Evolutionary conservation across 2,329 filamentous ascomycete species (phyloP), one percentile per base, ranked within the genome.

Genomic region (Fusarium concolor): DNA sequence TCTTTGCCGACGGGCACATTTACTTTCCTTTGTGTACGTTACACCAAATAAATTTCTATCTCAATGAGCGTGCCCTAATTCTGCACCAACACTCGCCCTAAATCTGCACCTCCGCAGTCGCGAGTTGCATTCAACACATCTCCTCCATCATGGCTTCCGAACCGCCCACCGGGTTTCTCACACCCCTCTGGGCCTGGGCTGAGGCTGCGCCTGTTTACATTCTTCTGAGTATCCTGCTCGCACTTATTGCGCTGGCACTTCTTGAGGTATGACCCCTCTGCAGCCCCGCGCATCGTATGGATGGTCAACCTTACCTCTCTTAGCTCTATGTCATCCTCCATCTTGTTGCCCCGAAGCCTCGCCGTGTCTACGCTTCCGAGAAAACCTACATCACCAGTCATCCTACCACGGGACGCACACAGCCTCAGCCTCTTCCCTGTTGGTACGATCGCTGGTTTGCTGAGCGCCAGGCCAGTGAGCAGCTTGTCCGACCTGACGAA

Each of bases 341-440:
- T 76, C 78, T 93, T 61, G 84, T 96, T 76, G 94, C 94, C 10
- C 94, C 94, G 17, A 88, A 89, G 50, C 96, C 96, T 11, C 92
- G 96, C 57, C 81, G 85, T 24, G 87, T 92, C 3, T 84, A 89
- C 33, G 84, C 87, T 6, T 93, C 92, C 31, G 96, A 99, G 78
- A 97, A 96, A 82, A 89, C 86, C 37, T 99, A 95, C 83, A 86
- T 89, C 47, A 96, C 93, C 6, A 90, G 93, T 39, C 83, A 88
- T 37, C 85, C 89, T 39, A 84, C 90, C 71, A 82, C 83, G 14
- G 72, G 72, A 20, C 63, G 72, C 24, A 76, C 77, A 12, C 39
- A 65, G 0, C 74, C 78, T 8, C 69, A 88, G 82, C 77, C 80
- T 70, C 84, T 97, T 28, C 92, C 94, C 12, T 97, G 92, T 82